phyloP scores from a whole-genome alignment of 2,329 filamentous ascomycete genomes.

The Ophiostoma ulmi region DNA sequence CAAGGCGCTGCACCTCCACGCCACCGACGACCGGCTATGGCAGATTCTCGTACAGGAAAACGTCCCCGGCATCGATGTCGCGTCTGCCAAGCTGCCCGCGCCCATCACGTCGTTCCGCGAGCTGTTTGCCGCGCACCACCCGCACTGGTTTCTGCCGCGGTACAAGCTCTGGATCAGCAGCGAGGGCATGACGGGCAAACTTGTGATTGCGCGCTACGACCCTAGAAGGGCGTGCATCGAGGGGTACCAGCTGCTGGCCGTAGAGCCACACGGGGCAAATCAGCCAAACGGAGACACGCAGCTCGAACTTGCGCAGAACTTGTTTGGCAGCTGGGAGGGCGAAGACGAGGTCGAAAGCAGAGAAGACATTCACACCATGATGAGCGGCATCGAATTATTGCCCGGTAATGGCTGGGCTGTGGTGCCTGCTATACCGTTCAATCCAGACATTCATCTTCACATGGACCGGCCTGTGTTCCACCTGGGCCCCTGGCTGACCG shows the following conservation, averaged over 20 bases:
- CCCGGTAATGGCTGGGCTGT: background rate
- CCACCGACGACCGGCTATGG: constrained; percentile 67
- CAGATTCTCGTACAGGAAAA: constrained; percentile 62
- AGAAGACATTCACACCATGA: background rate
- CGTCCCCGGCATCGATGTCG: constrained; percentile 52
- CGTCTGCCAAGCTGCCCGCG: constrained; percentile 50
- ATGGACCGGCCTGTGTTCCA: constrained; percentile 67
- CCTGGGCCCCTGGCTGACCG: constrained; percentile 37
- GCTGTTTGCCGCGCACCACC: constrained; percentile 69
- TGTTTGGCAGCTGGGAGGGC: constrained; percentile 31
- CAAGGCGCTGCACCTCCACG: constrained; percentile 53
- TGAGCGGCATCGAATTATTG: background rate
- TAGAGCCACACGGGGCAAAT: constrained; percentile 41
- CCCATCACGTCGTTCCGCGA: constrained; percentile 58
- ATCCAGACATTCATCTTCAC: constrained; percentile 65
- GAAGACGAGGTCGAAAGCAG: constrained; percentile 31
- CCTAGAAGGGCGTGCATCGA: constrained; percentile 69
- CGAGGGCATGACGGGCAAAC: constrained; percentile 63
- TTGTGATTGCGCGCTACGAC: constrained; percentile 75
- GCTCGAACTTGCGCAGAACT: background rate
- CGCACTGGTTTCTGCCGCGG: constrained; percentile 76
- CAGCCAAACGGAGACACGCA: no score
- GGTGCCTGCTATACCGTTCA: constrained; percentile 67
- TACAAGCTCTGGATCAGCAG: constrained; percentile 86
- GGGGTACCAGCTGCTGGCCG: constrained; percentile 69